Conservation (phyloP, 1,284 basidiomycete species). For the Rhodotorula sp. region DNA sequence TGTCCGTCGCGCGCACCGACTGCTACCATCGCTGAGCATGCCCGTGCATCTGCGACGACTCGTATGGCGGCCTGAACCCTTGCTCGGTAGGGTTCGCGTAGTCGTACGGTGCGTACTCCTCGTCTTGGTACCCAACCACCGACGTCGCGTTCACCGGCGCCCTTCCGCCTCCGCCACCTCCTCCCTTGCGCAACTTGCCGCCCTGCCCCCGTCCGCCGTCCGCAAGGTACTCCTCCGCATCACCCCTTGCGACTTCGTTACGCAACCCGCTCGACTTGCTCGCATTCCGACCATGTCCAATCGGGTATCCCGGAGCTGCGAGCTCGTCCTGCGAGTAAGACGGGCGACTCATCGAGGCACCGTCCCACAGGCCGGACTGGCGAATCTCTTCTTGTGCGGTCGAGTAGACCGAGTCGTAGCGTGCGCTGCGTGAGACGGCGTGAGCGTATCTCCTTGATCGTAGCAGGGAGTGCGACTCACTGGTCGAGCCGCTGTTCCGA, state of each 20-base stretch:
- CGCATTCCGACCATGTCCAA: background rate
- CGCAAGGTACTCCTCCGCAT: slow-evolving; percentile 1
- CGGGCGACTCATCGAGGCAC: background rate
- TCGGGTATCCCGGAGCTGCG: background rate
- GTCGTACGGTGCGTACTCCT: slow-evolving; percentile 2
- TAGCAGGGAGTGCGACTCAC: slow-evolving; percentile 6
- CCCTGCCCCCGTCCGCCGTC: background rate
- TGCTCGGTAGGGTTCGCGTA: background rate
- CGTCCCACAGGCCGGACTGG: slow-evolving; percentile 37
- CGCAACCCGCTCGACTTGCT: slow-evolving; percentile 8
- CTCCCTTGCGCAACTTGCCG: slow-evolving; percentile 7
- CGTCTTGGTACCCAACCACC: slow-evolving; percentile 11
- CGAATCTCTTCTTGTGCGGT: slow-evolving; percentile 56
- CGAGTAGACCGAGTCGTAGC: slow-evolving; percentile 70
- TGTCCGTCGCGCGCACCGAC: background rate
- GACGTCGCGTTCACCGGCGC: background rate
- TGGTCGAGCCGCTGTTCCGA: slow-evolving; percentile 73
- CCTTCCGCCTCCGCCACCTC: background rate
- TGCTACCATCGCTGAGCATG: background rate
- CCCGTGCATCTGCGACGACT: background rate
- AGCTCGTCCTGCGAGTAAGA: slow-evolving; percentile 11
- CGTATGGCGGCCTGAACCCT: background rate
- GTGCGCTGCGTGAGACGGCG: slow-evolving; percentile 50
- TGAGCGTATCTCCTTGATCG: background rate
- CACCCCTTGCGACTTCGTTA: slow-evolving; percentile 20